Base-by-base conservation (phyloP, 2,329 filamentous ascomycete genomes). In the Aphanoascus verrucosus region DNA sequence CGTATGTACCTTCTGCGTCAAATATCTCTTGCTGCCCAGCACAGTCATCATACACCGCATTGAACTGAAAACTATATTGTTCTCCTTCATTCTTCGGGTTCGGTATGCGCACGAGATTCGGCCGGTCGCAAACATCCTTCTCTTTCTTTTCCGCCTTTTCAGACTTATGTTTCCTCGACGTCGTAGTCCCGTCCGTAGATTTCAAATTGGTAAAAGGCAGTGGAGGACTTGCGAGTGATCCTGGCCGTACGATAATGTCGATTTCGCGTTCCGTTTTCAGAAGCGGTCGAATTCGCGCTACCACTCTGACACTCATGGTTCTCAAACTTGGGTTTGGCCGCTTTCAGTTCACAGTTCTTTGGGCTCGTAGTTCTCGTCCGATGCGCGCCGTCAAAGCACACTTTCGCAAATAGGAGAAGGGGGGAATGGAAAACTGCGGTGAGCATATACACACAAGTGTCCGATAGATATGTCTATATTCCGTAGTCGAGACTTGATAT, bases 21-120 rank as follows among this genome's bases (percentile, higher is more conserved):
- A 94, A 98, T 54, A 98, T 72, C 59, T 86, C 80, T 69, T 95
- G 87, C 68, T 98, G 91, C 7, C 86, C 82, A 14, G 86, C 84
- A 35, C 78, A 70, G 62, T 84, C 81, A 64, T 88, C 88, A 69
- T 95, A 97, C 53, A 97, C 91, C 61, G 86, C 81, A 75, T 93
- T 94, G 77, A 97, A 97, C 50, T 90, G 82, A 68, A 97, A 98
- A 52, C 86, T 89, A 71, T 90, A 97, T 64, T 90, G 86, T 70
- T 97, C 91, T 19, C 79, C 76, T 59, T 88, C 86, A 64, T 96
- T 96, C 74, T 93, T 95, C 0, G 91, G 90, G 65, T 89, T 96
- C 2, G 91, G 91, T 63, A 97, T 94, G 67, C 86, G 85, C 64
- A 97, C 82, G 31, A 94, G 73, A 23, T 79, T 81, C 17, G 82